A percentile compares a stretch with the other conserved stretches of the same genome.
Conservation (phyloP, 768 basidiomycete species). For the Leccinum variicolor region DNA sequence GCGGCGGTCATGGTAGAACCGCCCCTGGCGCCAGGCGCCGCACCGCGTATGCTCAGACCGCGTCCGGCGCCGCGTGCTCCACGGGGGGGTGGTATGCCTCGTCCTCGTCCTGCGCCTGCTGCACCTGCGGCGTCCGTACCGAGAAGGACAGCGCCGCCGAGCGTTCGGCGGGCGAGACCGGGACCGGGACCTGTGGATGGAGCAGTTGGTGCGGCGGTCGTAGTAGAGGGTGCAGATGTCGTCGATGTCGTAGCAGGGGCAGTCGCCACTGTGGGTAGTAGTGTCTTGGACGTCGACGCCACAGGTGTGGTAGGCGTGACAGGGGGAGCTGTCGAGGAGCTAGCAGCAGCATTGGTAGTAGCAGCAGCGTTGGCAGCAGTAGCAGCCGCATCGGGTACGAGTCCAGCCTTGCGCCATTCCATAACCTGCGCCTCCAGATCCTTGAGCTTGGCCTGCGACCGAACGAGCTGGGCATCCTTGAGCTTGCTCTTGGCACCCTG, state of each 20-base stretch:
- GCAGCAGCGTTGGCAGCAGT: conserved; percentile 21
- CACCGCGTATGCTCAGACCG: conserved; percentile 31
- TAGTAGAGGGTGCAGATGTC: conserved; percentile 9
- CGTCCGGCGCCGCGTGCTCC: conserved; percentile 31
- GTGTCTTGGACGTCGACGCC: conserved; percentile 22
- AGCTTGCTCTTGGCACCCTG: conserved; percentile 57
- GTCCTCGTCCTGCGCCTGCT: conserved; percentile 23
- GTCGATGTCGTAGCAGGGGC: conserved; percentile 14
- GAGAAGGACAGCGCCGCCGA: conserved; percentile 28
- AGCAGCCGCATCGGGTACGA: conserved; percentile 38
- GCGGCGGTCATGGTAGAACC: conserved; percentile 17
- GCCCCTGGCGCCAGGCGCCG: conserved; percentile 21
- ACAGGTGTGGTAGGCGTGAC: conserved; percentile 28
- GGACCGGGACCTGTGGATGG: conserved; percentile 24
- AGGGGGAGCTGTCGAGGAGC: conserved; percentile 13
- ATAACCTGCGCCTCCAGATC: conserved; percentile 63
- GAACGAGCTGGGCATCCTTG: conserved; percentile 69
- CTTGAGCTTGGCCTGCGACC: conserved; percentile 58
- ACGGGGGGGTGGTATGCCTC: conserved; percentile 30
- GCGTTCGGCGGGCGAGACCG: conserved; percentile 31
- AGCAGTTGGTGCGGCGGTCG: conserved; percentile 21
- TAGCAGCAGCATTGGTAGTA: conserved; percentile 12
- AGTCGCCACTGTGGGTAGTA: conserved; percentile 5
- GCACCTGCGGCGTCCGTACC: conserved; percentile 14
- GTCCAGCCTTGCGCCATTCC: conserved; percentile 51